Evolutionary conservation across 2,329 filamentous ascomycete genomes (phyloP), one percentile per base, ranked within the genome.

Genomic region (Diaporthe sp.): DNA sequence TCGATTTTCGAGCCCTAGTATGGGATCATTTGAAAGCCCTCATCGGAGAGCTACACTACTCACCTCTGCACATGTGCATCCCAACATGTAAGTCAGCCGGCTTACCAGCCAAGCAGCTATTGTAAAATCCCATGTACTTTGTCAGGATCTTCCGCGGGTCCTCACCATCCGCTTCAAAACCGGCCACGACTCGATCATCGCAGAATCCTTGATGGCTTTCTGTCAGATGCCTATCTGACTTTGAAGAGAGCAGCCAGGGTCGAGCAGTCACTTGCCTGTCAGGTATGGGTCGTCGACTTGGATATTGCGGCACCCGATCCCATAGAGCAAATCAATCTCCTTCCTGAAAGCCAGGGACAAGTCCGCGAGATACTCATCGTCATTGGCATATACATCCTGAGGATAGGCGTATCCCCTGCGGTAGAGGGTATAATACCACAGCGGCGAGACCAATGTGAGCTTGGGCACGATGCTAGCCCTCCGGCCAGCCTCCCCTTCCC

Each of bases 71-170:
- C 58, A 93, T 83, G 81, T 93, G 91, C 44, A 93, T 88, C n/a
- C 91, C 91, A 22, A 91, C 83, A 78, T 92, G 90, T 84, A 93
- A 86, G 77, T 91, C 91, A 4, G 82, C 80, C 15, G 73, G 73
- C n/a, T 37, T 67, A 10, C 42, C 73, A 8, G 34, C 57, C 78
- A 92, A 86, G 79, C 89, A 88, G 79, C 88, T 87, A 80, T 92
- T 92, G 84, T 92, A 92, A 78, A 91, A 88, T 78, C 88, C 86
- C 79, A 92, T 88, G 81, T 93, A 93, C 44, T 90, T 87, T 79
- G 91, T 89, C 60, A 93, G 86, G 8, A 70, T 31, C 65, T 53
- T 13, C 28, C 37, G 44, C 28, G 65, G 44, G n/a, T 13, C 44
- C 17, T 22, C 17, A 78, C 91, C 87, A 76, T 90, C 88, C 2